Evolutionary conservation across 1,284 basidiomycete genomes (phyloP), one percentile per base, ranked within the genome.

Genomic region (Cutaneotrichosporon spelunceum): DNA sequence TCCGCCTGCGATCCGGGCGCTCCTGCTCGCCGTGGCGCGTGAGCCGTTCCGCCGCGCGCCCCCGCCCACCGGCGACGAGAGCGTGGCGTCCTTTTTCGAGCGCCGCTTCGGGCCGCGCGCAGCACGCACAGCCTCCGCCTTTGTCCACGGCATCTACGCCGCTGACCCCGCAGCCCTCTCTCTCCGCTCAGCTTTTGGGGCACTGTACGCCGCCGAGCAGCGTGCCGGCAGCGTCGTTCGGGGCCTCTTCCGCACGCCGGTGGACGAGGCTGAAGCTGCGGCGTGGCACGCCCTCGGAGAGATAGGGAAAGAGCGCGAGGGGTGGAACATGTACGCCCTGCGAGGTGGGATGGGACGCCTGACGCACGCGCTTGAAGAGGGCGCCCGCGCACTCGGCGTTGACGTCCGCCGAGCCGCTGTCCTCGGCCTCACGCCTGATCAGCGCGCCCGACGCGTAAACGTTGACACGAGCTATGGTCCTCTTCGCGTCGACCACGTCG

Each of bases 81-180:
- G 88, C 4, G 83, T 98, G 21, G 87, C 95, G 68, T 77, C 84
- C 0, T 91, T 98, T 70, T 78, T 97, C 60, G 76, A 84, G 0
- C 83, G 91, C 5, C 83, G 92, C 13, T 89, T 97, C 62, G 91
- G 92, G 0, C 72, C 81, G 2, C 76, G 82, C 0, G 84, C 94
- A 59, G 90, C 93, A 0, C 83, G 86, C 11, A 83, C 96, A 55
- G 87, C 89, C 3, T 91, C 88, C 60, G 89, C 93, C 0, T 82
- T 97, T 65, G 85, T 93, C 1, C 94, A 97, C 70, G 95, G 94
- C 0, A 90, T 99, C 63, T 97, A 96, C 73, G 93, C 92, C 0
- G 86, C 91, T 0, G 92, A 95, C 70, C 85, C 91, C 3, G 80
- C 88, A 1, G 70, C 80, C 36, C 79, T 98, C 10, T 93, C 91